Percentiles rank a stretch among this genome's conserved stretches.
These are phyloP conservation scores for Leptomonas pyrrhocoris DNA, from an alignment of 208 protist genomes.

Conservation along the genomic window DNA sequence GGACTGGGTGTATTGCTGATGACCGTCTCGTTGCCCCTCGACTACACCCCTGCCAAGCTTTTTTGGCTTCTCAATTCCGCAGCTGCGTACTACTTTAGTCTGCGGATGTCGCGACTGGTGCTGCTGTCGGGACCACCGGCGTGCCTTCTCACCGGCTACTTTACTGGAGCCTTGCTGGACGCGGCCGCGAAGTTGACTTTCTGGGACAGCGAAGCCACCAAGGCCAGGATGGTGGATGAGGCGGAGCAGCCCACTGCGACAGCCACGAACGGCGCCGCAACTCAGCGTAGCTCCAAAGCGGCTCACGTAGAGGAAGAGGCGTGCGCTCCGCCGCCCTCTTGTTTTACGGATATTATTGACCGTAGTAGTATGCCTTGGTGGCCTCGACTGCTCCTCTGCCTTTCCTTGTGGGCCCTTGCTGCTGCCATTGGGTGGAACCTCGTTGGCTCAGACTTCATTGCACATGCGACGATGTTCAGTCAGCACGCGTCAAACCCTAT, in stretches of 20 bases:
- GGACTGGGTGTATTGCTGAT: neutral
- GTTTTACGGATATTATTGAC: slow-evolving; percentile 2
- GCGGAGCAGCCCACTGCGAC: neutral
- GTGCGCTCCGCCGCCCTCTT: neutral
- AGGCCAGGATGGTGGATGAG: neutral
- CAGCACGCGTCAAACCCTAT: slow-evolving; percentile 27
- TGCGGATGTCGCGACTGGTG: slow-evolving; percentile 69
- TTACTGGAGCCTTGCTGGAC: slow-evolving; percentile 16
- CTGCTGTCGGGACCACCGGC: slow-evolving; percentile 52
- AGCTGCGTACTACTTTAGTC: slow-evolving; percentile 61
- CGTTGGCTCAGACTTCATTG: neutral
- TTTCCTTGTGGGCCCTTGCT: slow-evolving; percentile 10
- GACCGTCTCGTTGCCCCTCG: neutral
- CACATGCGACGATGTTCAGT: slow-evolving; percentile 3
- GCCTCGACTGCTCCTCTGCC: slow-evolving; percentile 1
- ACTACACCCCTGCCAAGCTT: slow-evolving; percentile 10
- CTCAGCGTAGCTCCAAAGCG: neutral
- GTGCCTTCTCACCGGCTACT: slow-evolving; percentile 25
- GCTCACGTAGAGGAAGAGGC: neutral
- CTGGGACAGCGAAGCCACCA: neutral
- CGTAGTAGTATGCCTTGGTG: neutral
- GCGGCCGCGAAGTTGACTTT: neutral
- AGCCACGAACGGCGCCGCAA: neutral
- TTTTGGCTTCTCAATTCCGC: slow-evolving; percentile 55
- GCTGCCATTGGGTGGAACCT: slow-evolving; percentile 5